Conservation (phyloP, 2,329 filamentous ascomycete species). For the Sporothrix humicola region DNA sequence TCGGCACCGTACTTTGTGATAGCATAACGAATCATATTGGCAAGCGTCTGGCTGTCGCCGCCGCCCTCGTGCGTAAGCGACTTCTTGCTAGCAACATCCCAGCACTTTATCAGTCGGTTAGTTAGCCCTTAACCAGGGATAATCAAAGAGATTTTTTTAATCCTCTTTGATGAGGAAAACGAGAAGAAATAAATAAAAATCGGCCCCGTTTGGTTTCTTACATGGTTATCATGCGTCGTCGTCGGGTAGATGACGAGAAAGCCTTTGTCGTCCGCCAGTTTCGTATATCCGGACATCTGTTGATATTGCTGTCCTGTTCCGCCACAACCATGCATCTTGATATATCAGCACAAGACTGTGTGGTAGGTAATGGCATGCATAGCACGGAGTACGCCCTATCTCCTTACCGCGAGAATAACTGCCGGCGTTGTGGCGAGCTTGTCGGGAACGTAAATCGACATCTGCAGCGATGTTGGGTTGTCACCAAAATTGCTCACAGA, state of each 20-base stretch:
- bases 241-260: conserved; percentile 31
- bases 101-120: conserved; percentile 49
- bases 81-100: conserved; percentile 56
- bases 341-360: background rate
- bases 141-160: too few relatives aligned
- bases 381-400: background rate
- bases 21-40: conserved; percentile 59
- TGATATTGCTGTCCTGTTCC: conserved; percentile 24
- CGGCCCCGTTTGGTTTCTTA: background rate
- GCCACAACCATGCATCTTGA: conserved; percentile 10
- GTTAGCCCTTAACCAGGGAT: background rate
- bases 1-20: conserved; percentile 55
- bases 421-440: conserved; percentile 30
- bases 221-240: conserved; percentile 45
- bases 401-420: conserved; percentile 31
- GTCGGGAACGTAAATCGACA: conserved; percentile 31
- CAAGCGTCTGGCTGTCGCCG: conserved; percentile 56
- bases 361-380: background rate
- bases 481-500: conserved; percentile 33
- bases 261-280: conserved; percentile 24
- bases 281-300: conserved; percentile 11
- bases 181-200: background rate
- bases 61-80: conserved; percentile 57
- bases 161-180: too few relatives aligned
- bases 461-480: conserved; percentile 26